Percentiles rank a stretch among this genome's conserved stretches.
Evolutionary conservation across 805 yeast genomes (phyloP).

Genomic region (Lachancea kluyveri): DNA sequence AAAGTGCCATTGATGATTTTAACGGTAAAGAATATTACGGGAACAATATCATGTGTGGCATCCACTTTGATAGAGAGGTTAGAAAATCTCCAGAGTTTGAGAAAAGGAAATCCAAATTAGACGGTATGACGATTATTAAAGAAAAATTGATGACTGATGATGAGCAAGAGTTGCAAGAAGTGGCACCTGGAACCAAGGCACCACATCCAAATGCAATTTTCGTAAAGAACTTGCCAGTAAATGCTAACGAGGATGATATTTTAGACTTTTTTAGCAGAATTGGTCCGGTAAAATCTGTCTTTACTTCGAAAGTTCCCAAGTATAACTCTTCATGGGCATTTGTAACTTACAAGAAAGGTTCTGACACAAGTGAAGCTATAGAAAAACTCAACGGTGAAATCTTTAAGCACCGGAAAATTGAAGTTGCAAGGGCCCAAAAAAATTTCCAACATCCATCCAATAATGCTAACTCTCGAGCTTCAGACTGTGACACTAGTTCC

Average conservation of each 20-base stretch:
- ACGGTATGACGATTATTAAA: constrained; percentile 12
- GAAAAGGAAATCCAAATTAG: constrained; percentile 20
- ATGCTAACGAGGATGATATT: constrained; percentile 26
- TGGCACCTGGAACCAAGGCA: constrained; percentile 3
- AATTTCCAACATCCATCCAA: too few relatives aligned
- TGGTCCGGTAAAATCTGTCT: constrained; percentile 33
- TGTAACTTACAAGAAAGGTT: constrained; percentile 35
- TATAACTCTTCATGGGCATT: constrained; percentile 33
- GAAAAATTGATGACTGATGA: constrained; percentile 13
- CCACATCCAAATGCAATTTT: constrained; percentile 31
- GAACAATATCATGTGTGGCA: constrained; percentile 31
- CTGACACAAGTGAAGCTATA: constrained; percentile 34
- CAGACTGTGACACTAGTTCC: too few relatives aligned
- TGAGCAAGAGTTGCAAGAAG: constrained; percentile 7
- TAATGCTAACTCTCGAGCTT: too few relatives aligned
- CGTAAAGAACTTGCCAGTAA: constrained; percentile 30
- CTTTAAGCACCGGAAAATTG: constrained; percentile 24
- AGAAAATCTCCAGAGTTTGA: constrained; percentile 30
- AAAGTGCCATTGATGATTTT: constrained; percentile 27
- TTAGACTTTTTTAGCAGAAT: constrained; percentile 24
- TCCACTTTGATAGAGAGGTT: constrained; percentile 35
- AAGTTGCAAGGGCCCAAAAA: constrained; percentile 20
- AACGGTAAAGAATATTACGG: constrained; percentile 30
- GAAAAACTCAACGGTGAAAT: constrained; percentile 24
- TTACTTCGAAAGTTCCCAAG: constrained; percentile 23